Evolutionary conservation across 257 asterid species (phyloP).

Genomic region (Ajuga chamaepitys): DNA sequence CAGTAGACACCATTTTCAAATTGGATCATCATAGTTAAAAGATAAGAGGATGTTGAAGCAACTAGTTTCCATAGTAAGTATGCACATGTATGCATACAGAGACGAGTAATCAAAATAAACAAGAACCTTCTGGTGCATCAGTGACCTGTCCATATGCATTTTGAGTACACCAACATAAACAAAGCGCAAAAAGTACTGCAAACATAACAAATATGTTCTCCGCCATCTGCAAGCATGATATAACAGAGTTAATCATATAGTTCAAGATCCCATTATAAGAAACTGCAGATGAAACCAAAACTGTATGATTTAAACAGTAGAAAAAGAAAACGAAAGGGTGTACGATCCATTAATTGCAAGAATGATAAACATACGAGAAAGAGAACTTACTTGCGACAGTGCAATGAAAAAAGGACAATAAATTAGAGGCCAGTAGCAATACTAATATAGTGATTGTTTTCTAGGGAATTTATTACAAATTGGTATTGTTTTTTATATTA

Average conservation of each 20-base stretch:
- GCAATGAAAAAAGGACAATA: neutral
- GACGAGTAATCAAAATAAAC: neutral
- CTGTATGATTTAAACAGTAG: neutral
- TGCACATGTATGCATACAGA: neutral
- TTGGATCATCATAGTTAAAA: neutral
- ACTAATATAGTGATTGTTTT: neutral
- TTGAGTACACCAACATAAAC: constrained; percentile 19
- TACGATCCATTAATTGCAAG: neutral
- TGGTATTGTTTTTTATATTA: neutral
- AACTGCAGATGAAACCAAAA: neutral
- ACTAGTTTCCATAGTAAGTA: neutral
- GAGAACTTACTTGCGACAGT: neutral
- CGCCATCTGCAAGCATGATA: constrained; percentile 19
- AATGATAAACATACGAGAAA: neutral
- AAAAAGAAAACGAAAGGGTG: neutral
- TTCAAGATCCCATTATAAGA: neutral
- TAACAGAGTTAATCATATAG: neutral
- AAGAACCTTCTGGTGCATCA: constrained; percentile 35
- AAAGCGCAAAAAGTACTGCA: constrained; percentile 11
- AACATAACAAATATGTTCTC: constrained; percentile 1
- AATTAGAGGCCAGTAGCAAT: neutral
- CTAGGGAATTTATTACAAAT: neutral
- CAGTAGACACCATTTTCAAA: neutral
- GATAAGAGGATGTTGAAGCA: neutral
- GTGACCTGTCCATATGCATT: constrained; percentile 26